These are phyloP conservation scores for Penicillium sp. DNA, from an alignment of 2,329 filamentous ascomycete species.

Conservation along the genomic window DNA sequence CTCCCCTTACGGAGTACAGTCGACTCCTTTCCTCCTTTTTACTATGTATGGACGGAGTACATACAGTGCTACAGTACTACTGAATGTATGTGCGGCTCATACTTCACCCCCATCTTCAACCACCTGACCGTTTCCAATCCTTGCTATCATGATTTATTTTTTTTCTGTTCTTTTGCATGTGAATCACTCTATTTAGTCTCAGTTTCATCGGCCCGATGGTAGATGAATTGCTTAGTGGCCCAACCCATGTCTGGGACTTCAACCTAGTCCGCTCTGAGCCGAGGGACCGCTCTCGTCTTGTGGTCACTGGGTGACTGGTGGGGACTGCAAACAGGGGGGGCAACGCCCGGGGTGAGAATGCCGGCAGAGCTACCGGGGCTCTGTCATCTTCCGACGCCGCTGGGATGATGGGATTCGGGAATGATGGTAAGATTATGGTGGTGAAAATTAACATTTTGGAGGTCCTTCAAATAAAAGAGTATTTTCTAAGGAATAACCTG, in stretches of 20 bases:
- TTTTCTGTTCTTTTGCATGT: conserved; percentile 9
- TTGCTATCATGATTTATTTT: not conserved
- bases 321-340: conserved; percentile 13
- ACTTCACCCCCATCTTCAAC: not conserved
- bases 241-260: conserved; percentile 5
- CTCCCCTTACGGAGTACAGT: conserved; percentile 7
- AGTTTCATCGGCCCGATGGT: conserved; percentile 7
- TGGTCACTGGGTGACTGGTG: too few relatives aligned
- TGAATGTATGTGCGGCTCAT: not conserved
- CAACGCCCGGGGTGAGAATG: conserved; percentile 4
- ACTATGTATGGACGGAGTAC: too few relatives aligned
- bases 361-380: not conserved
- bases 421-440: not conserved
- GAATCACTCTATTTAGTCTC: conserved; percentile 2
- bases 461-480: not conserved
- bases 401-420: not conserved
- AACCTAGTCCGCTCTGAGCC: conserved; percentile 9
- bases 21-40: conserved; percentile 4
- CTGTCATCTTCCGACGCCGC: conserved; percentile 11
- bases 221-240: conserved; percentile 12
- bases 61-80: not conserved
- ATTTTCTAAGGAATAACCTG: not conserved
- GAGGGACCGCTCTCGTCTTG: conserved; percentile 1
- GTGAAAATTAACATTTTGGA: not conserved
- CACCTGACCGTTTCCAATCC: not conserved